Evolutionary conservation across 495 filamentous ascomycete genomes (phyloP).

Genomic region (Talaromyces liani): DNA sequence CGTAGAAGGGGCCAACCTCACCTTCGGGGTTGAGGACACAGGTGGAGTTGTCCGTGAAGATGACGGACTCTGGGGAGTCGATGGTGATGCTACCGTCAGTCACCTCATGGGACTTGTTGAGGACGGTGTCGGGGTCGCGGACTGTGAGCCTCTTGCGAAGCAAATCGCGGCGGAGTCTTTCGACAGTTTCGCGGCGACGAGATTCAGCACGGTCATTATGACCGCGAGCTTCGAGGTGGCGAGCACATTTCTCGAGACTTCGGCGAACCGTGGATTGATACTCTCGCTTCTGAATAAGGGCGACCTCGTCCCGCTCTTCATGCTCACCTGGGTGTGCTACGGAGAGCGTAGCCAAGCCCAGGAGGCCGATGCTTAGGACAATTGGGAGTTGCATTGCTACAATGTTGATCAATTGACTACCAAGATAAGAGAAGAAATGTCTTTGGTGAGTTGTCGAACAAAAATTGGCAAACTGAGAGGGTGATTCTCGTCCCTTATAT

Average conservation of each 20-base stretch:
- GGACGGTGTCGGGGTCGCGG: not conserved
- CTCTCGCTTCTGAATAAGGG: not conserved
- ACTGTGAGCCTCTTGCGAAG: not conserved
- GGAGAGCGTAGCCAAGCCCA: not conserved
- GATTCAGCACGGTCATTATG: slow-evolving; percentile 16
- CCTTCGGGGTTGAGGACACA: slow-evolving; percentile 22
- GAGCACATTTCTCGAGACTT: slow-evolving; percentile 13
- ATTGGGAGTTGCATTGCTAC: not conserved
- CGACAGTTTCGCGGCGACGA: slow-evolving; percentile 13
- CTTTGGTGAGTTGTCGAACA: not conserved
- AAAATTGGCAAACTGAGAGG: not conserved
- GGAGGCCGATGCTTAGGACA: not conserved
- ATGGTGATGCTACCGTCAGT: slow-evolving; percentile 9
- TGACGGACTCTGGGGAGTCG: slow-evolving; percentile 13
- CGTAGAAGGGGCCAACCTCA: slow-evolving; percentile 24
- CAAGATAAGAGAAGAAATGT: not conserved
- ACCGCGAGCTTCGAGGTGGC: slow-evolving; percentile 15
- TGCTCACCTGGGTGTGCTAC: not conserved
- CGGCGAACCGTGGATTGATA: slow-evolving; percentile 11
- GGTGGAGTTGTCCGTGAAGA: slow-evolving; percentile 17
- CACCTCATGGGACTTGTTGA: slow-evolving; percentile 17
- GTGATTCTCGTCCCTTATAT: not conserved
- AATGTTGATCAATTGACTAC: not conserved
- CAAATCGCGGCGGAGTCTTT: not conserved
- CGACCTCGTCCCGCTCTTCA: not conserved